These are phyloP conservation scores for Pezicula radicicola DNA, from an alignment of 2,329 filamentous ascomycete genomes.

Conservation along the genomic window DNA sequence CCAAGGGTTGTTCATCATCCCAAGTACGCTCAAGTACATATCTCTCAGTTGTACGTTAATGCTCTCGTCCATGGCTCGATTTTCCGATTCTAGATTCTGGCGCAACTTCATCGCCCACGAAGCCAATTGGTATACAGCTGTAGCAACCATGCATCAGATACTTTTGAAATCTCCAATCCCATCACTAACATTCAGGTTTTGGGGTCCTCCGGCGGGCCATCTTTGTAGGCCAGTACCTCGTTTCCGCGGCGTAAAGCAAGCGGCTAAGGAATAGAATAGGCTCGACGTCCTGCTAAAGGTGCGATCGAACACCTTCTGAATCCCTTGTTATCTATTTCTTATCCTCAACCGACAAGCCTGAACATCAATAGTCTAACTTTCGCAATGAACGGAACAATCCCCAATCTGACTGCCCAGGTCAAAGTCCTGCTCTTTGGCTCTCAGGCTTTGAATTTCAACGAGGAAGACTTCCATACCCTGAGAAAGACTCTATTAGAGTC, in stretches of 20 bases:
- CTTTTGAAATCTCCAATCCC: conserved; percentile 72
- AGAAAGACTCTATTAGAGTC: neutral
- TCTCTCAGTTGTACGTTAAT: conserved; percentile 85
- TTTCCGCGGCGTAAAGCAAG: too few relatives aligned
- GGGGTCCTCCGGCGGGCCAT: too few relatives aligned
- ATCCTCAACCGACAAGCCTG: too few relatives aligned
- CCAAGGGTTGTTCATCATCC: conserved; percentile 99
- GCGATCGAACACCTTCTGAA: too few relatives aligned
- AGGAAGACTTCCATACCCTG: neutral
- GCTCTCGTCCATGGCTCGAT: conserved; percentile 87
- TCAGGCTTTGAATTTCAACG: neutral
- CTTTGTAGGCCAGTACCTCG: too few relatives aligned
- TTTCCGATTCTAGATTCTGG: conserved; percentile 85
- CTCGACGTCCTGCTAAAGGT: too few relatives aligned
- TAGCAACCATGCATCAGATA: conserved; percentile 91
- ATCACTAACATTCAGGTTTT: too few relatives aligned
- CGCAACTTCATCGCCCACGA: conserved; percentile 67
- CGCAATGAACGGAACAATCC: too few relatives aligned
- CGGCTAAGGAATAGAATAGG: too few relatives aligned
- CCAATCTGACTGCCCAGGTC: too few relatives aligned
- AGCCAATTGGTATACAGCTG: conserved; percentile 90
- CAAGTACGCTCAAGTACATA: conserved; percentile 93
- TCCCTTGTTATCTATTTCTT: too few relatives aligned
- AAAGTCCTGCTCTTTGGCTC: conserved; percentile 1
- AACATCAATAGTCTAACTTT: too few relatives aligned